phyloP scores from a whole-genome alignment of 495 filamentous ascomycete genomes.

The Penicillium waksmanii region DNA sequence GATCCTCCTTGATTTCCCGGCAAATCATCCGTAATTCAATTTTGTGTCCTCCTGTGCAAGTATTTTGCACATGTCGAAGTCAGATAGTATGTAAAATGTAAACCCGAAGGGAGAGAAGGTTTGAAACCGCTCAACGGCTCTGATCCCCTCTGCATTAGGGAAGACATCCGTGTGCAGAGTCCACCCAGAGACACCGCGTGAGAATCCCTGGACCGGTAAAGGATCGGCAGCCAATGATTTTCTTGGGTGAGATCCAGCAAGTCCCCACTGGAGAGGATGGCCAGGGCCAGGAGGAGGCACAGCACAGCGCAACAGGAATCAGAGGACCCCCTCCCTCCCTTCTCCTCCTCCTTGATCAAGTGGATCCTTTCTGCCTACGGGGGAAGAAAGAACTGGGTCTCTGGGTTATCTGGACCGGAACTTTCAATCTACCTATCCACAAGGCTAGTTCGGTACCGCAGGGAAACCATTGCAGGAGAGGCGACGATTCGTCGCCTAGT shows the following conservation, averaged over 20 bases:
- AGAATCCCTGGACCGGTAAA: conserved; percentile 18
- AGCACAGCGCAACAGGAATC: not conserved
- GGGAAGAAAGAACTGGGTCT: conserved; percentile 2
- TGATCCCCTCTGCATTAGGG: conserved; percentile 16
- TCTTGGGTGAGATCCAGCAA: conserved; percentile 13
- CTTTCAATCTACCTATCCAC: not conserved
- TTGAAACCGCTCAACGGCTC: conserved; percentile 28
- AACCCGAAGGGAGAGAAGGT: conserved; percentile 16
- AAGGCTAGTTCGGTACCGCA: conserved; percentile 7
- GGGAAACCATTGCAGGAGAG: not conserved
- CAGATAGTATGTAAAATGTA: not conserved
- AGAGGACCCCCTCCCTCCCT: too few species aligned
- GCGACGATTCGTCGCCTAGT: not conserved
- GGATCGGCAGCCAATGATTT: conserved; percentile 25
- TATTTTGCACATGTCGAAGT: not conserved
- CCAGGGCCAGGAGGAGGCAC: conserved; percentile 5
- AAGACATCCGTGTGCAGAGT: conserved; percentile 13
- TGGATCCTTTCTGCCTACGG: conserved; percentile 5
- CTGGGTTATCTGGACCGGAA: conserved; percentile 12
- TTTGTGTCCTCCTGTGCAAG: not conserved
- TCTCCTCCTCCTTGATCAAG: not conserved
- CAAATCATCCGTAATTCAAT: not conserved
- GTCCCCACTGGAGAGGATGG: conserved; percentile 7
- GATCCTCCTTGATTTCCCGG: not conserved
- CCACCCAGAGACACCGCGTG: conserved; percentile 17